Base-by-base conservation (phyloP, 495 filamentous ascomycete genomes). In the Neurospora sp. region DNA sequence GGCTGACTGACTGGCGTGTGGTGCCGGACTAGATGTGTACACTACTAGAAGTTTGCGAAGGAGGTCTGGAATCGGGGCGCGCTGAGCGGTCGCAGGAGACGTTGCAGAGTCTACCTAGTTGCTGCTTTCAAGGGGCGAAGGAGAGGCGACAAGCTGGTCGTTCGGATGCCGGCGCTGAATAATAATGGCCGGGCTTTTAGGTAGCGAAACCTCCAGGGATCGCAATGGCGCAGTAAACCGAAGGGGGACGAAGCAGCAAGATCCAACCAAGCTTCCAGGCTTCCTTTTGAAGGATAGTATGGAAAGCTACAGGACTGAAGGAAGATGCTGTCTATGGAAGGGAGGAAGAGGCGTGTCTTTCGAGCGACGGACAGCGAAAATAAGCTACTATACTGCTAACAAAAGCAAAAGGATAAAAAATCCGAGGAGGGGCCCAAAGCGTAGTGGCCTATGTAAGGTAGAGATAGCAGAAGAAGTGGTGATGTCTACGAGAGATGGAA, bases 131-230 rank as follows among this genome's bases (percentile, higher is more conserved):
- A 35, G 53, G 53, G 53, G 53, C 27, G 27, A 61, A 65, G 53
- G 6, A 65, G 53, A 65, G 53, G 53, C 27, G 53, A 35, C 27
- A 65, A 65, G 48, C 39, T 72, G 42, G 72, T 69, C 61, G 73
- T 40, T n/a, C 39, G 31, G 31, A 41, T 79, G 78, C 79, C 78
- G 78, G 76, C 78, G 35, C 79, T 81, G 68, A 79, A 78, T 74
- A 80, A 80, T 76, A 81, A 81, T 69, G 79, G 78, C 77, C 79
- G 78, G 78, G 41, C 77, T 79, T 81, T 69, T 76, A 65, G 53
- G 27, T 65, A 65, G 53, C 53, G 53, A 65, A 65, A 35, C 27
- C 53, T 65, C 53, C 27, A 18, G 53, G 53, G 53, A 31, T 65
- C 53, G 53, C 53, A 65, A 35, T 35, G 27, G 22, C 14, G 12